Evolutionary conservation across 345 rosid genomes (phyloP).

Genomic region (Barbarea vulgaris): DNA sequence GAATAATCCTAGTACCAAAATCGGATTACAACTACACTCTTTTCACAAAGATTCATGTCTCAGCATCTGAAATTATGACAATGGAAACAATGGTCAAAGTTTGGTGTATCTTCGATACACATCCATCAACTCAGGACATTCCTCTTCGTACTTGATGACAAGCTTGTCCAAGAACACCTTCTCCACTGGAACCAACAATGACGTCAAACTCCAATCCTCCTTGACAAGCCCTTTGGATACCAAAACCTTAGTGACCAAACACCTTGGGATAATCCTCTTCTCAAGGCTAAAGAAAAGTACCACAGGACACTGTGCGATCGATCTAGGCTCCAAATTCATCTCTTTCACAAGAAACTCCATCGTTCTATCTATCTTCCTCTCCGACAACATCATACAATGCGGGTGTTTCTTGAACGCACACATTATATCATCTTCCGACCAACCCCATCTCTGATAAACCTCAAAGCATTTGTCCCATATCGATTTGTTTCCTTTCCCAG

Average conservation of each 20-base stretch:
- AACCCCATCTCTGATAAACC: conserved; percentile 58
- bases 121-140: conserved; percentile 50
- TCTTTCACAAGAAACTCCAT: conserved; percentile 59
- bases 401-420: conserved; percentile 57
- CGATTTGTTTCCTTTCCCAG: conserved; percentile 47
- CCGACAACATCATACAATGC: conserved; percentile 54
- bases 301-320: conserved; percentile 44
- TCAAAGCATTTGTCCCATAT: conserved; percentile 49
- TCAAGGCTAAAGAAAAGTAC: conserved; percentile 51
- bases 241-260: conserved; percentile 45
- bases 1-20: background rate
- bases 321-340: conserved; percentile 46
- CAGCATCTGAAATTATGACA: background rate
- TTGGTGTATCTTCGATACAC: conserved; percentile 22
- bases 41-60: background rate
- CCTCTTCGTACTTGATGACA: conserved; percentile 44
- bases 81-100: background rate
- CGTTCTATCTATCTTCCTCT: conserved; percentile 43
- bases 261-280: conserved; percentile 60
- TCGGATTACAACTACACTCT: background rate
- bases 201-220: conserved; percentile 48
- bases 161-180: conserved; percentile 48
- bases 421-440: conserved; percentile 53
- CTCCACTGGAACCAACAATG: conserved; percentile 46
- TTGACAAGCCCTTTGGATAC: conserved; percentile 49